These are phyloP conservation scores for Russula sp. DNA, from an alignment of 768 basidiomycete genomes.

Conservation along the genomic window DNA sequence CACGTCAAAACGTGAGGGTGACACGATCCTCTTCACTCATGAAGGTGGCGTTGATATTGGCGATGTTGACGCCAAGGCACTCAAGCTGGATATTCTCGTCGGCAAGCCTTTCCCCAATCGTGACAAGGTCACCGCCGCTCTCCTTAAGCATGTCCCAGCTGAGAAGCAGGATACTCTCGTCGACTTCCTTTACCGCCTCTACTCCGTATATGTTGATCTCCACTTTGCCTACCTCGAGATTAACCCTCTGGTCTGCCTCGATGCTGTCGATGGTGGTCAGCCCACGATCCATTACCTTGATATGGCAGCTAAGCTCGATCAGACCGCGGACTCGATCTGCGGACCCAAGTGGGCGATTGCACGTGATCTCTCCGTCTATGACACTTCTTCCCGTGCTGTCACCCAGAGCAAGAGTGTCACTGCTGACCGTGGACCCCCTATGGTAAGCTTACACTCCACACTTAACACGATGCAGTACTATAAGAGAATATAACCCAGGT, in stretches of 20 bases:
- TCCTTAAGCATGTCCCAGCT: constrained; percentile 77
- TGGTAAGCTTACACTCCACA: constrained; percentile 43
- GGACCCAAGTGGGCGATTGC: constrained; percentile 99
- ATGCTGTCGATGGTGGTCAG: constrained; percentile 59
- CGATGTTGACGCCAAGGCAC: constrained; percentile 96
- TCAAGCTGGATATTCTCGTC: constrained; percentile 80
- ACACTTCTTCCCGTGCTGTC: constrained; percentile 39
- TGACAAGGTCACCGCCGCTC: constrained; percentile 60
- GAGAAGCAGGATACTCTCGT: constrained; percentile 85
- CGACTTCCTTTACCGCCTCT: constrained; percentile 92
- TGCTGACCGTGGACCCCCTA: constrained; percentile 93
- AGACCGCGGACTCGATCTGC: constrained; percentile 96
- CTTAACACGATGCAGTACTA: not conserved
- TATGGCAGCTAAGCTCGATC: constrained; percentile 99
- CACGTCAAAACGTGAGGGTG: constrained; percentile 90
- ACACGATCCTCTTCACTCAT: constrained; percentile 96
- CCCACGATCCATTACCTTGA: constrained; percentile 92
- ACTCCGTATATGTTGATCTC: constrained; percentile 96
- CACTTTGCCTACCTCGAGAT: constrained; percentile 99
- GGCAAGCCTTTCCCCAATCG: constrained; percentile 74
- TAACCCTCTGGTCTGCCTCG: constrained; percentile 94
- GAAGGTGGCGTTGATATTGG: constrained; percentile 99
- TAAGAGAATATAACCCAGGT: constrained; percentile 33
- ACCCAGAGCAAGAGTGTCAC: constrained; percentile 45
- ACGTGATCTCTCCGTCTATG: constrained; percentile 76